These are phyloP conservation scores for Penicillium bovifimosum DNA, from an alignment of 495 filamentous ascomycete species.

Conservation along the genomic window DNA sequence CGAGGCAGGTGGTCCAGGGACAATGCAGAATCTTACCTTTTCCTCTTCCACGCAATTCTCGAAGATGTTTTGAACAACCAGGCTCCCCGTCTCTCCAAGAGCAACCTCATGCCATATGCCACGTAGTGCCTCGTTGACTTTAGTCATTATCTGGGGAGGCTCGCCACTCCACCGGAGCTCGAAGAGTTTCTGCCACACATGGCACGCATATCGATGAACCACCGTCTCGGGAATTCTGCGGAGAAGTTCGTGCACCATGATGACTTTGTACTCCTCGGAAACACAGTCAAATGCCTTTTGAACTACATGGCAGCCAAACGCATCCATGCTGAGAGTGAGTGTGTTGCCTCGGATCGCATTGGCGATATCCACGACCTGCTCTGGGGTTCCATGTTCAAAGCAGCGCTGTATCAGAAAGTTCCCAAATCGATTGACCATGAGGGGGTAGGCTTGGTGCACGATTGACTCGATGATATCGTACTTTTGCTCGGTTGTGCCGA, in stretches of 20 bases:
- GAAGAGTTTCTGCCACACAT: conserved; percentile 99
- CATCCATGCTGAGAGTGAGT: conserved; percentile 91
- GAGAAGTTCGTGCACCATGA: conserved; percentile 95
- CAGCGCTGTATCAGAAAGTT: conserved; percentile 98
- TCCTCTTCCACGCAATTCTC: conserved; percentile 98
- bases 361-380: conserved; percentile 93
- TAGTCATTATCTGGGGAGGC: conserved; percentile 96
- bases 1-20: not conserved
- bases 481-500: conserved; percentile 91
- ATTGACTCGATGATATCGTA: conserved; percentile 96
- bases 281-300: conserved; percentile 98
- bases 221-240: conserved; percentile 96
- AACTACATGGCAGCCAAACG: conserved; percentile 96
- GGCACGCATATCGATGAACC: conserved; percentile 95
- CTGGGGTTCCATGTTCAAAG: conserved; percentile 94
- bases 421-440: conserved; percentile 95
- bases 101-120: conserved; percentile 99
- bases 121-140: conserved; percentile 89
- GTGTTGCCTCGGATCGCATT: conserved; percentile 94
- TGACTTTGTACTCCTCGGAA: conserved; percentile 93
- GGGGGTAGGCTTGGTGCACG: conserved; percentile 86
- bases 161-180: conserved; percentile 92
- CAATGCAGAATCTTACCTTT: conserved; percentile 57
- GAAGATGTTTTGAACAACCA: conserved; percentile 99
- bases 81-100: conserved; percentile 89